Conservation (phyloP, 2,329 filamentous ascomycete genomes). For the Dactylonectria macrodidyma region DNA sequence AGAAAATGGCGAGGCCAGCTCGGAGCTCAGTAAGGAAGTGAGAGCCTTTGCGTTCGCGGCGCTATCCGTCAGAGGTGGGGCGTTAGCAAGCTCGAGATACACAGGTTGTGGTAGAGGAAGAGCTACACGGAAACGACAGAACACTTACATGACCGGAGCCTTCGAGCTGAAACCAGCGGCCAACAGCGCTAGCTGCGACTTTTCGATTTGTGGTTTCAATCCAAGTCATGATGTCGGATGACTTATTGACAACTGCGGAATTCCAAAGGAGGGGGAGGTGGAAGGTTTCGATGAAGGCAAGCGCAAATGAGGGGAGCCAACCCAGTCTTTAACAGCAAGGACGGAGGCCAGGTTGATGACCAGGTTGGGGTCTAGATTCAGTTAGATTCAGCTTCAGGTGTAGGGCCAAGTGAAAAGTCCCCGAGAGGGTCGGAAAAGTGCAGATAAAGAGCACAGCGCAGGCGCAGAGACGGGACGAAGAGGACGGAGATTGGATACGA, state of each 20-base stretch:
- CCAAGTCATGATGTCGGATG: constrained; percentile 60
- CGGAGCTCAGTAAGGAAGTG: constrained; percentile 88
- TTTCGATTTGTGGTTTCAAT: constrained; percentile 65
- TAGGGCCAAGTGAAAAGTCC: constrained; percentile 17
- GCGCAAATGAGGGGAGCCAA: constrained; percentile 1
- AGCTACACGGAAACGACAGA: background rate
- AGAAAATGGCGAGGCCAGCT: constrained; percentile 86
- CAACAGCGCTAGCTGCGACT: constrained; percentile 76
- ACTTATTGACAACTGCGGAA: constrained; percentile 3
- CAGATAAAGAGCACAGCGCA: constrained; percentile 38
- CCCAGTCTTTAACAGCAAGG: constrained; percentile 24
- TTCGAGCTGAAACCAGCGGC: constrained; percentile 84
- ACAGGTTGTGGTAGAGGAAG: background rate
- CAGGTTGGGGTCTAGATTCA: constrained; percentile 13
- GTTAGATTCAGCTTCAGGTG: constrained; percentile 25
- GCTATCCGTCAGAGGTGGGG: constrained; percentile 57
- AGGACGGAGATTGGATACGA: constrained; percentile 35
- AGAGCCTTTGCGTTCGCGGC: constrained; percentile 79
- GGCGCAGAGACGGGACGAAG: constrained; percentile 24
- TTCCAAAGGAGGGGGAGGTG: constrained; percentile 1
- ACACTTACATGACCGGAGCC: constrained; percentile 83
- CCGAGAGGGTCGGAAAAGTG: constrained; percentile 28
- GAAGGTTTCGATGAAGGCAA: background rate
- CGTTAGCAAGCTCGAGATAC: constrained; percentile 4
- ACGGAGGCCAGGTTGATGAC: background rate